phyloP scores from a whole-genome alignment of 768 basidiomycete species.

The Leccinum aurantiacum region DNA sequence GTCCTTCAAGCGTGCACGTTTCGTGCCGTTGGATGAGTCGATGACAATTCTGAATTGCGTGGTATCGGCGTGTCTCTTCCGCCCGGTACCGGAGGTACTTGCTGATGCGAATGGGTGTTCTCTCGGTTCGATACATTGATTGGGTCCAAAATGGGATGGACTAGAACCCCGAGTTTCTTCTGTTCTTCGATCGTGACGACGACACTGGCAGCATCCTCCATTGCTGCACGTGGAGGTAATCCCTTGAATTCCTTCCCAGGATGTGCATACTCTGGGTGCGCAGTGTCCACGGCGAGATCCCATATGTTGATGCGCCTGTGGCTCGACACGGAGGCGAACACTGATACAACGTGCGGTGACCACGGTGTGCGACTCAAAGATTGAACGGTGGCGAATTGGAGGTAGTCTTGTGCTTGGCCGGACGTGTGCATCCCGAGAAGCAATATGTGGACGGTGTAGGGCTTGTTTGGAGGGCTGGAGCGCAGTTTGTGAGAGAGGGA shows the following conservation, averaged over 20 bases:
- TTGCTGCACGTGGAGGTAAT: not conserved
- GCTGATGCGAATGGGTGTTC: not conserved
- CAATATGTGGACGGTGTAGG: conserved; percentile 93
- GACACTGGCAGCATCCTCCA: not conserved
- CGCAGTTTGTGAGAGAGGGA: not conserved
- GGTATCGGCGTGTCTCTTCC: no score
- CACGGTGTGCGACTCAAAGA: conserved; percentile 91
- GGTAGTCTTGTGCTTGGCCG: conserved; percentile 88
- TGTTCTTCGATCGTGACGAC: not conserved
- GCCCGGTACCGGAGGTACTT: not conserved
- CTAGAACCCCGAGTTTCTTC: not conserved
- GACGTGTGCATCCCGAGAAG: conserved; percentile 98
- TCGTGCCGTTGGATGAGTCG: no score
- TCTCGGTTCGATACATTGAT: not conserved
- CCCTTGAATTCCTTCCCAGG: not conserved
- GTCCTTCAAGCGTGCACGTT: not conserved
- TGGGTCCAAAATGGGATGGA: not conserved
- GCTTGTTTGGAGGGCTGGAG: conserved; percentile 80
- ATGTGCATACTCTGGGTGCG: not conserved
- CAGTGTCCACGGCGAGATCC: conserved; percentile 59
- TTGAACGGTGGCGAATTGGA: conserved; percentile 94
- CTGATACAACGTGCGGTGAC: conserved; percentile 83
- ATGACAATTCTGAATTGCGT: no score
- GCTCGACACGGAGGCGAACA: conserved; percentile 93
- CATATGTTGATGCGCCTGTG: conserved; percentile 94